Percentiles rank a stretch among this genome's conserved stretches.
phyloP scores from a whole-genome alignment of 805 yeast species.

The Sugiyamaella smithiae region DNA sequence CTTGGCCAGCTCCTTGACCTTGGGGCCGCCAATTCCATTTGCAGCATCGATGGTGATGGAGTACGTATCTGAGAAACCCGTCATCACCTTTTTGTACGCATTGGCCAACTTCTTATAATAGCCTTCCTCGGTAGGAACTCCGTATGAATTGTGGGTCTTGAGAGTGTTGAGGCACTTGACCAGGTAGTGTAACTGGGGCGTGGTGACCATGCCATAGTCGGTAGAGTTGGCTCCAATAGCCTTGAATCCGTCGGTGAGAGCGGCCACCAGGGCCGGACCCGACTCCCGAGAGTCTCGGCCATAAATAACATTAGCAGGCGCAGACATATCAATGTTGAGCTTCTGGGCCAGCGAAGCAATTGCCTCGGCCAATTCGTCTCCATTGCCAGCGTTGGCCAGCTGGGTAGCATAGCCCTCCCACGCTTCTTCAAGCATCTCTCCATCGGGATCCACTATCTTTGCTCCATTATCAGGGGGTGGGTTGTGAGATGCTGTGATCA shows the following conservation, averaged over 20 bases:
- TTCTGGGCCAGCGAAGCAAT: slow-evolving; percentile 40
- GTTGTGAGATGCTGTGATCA: slow-evolving; percentile 95
- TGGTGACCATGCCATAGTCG: slow-evolving; percentile 73
- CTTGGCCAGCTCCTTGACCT: slow-evolving; percentile 49
- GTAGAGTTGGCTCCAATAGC: slow-evolving; percentile 44
- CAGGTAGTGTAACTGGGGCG: slow-evolving; percentile 91
- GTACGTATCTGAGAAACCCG: slow-evolving; percentile 30
- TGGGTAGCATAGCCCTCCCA: slow-evolving; percentile 86
- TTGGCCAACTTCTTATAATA: slow-evolving; percentile 62
- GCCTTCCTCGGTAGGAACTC: slow-evolving; percentile 61
- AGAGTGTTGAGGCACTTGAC: slow-evolving; percentile 69
- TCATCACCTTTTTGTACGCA: slow-evolving; percentile 48
- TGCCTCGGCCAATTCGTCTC: slow-evolving; percentile 42
- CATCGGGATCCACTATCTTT: slow-evolving; percentile 88
- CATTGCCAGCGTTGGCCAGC: slow-evolving; percentile 66
- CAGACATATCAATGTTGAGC: slow-evolving; percentile 46
- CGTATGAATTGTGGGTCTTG: slow-evolving; percentile 44
- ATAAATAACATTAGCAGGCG: slow-evolving; percentile 51
- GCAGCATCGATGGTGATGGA: slow-evolving; percentile 80
- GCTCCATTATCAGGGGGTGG: slow-evolving; percentile 92
- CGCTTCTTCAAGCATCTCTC: slow-evolving; percentile 76
- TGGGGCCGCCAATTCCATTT: slow-evolving; percentile 94
- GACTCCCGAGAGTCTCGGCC: slow-evolving; percentile 90
- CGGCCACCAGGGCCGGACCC: slow-evolving; percentile 60
- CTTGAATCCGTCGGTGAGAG: slow-evolving; percentile 59